A percentile compares a stretch with the other conserved stretches of the same genome.
phyloP scores from a whole-genome alignment of 2,329 filamentous ascomycete species.

The Trichoderma koningiopsis region DNA sequence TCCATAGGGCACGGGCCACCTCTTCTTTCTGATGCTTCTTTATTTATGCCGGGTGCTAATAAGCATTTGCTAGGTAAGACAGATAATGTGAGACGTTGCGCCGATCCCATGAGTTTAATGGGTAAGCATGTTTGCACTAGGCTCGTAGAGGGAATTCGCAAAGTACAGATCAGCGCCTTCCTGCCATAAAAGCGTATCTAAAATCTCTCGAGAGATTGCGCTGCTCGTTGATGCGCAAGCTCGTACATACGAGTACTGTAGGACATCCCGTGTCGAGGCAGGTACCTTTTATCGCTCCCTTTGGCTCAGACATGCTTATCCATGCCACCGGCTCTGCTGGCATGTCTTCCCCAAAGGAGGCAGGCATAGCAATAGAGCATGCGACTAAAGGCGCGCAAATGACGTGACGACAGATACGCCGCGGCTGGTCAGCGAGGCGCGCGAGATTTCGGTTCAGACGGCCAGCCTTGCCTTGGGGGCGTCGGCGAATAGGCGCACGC shows the following conservation, averaged over 20 bases:
- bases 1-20: slow-evolving; percentile 22
- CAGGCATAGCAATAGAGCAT: background rate
- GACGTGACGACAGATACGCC: slow-evolving; percentile 21
- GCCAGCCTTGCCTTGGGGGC: slow-evolving; percentile 12
- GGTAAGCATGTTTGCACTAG: slow-evolving; percentile 23
- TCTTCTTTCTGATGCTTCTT: slow-evolving; percentile 14
- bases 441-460: slow-evolving; percentile 20
- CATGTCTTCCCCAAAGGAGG: background rate
- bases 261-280: background rate
- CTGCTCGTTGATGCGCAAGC: background rate
- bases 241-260: too few species aligned
- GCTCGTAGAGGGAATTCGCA: background rate
- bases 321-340: slow-evolving; percentile 2
- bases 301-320: slow-evolving; percentile 10
- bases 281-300: background rate
- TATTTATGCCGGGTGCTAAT: background rate
- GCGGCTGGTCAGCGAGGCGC: slow-evolving; percentile 2
- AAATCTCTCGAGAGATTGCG: background rate
- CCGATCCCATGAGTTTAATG: slow-evolving; percentile 19
- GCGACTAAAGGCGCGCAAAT: background rate
- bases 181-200: background rate
- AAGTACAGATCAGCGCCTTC: background rate
- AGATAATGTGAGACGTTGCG: slow-evolving; percentile 6
- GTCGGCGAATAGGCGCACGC: background rate
- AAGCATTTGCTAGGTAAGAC: background rate